These are phyloP conservation scores for Cinnamomum micranthum DNA, from an alignment of 164 flowering plant species.

Conservation along the genomic window DNA sequence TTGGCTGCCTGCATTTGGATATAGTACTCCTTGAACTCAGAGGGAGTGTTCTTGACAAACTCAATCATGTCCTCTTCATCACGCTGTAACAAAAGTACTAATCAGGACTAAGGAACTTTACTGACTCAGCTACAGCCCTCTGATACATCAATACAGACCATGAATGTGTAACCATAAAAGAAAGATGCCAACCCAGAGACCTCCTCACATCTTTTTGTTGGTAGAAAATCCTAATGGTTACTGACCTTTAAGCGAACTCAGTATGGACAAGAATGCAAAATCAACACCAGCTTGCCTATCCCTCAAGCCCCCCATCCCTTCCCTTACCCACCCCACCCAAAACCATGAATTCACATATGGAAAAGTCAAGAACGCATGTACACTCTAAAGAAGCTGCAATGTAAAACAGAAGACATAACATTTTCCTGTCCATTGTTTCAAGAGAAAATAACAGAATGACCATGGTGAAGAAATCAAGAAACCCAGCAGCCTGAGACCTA, in stretches of 20 bases:
- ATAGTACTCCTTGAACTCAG: conserved; percentile 90
- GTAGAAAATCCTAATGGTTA: neutral
- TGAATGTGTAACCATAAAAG: neutral
- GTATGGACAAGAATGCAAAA: neutral
- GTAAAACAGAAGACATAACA: neutral
- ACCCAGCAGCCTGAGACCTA: no score
- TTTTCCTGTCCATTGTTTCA: neutral
- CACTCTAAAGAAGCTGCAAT: neutral
- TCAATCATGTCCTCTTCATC: conserved; percentile 87
- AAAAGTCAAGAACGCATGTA: neutral
- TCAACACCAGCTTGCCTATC: neutral
- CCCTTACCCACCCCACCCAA: neutral
- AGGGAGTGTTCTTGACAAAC: conserved; percentile 69
- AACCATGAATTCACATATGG: neutral
- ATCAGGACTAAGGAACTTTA: neutral
- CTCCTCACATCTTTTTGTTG: no score
- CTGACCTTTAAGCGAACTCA: neutral
- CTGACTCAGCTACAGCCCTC: neutral
- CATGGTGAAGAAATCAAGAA: no score
- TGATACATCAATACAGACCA: neutral
- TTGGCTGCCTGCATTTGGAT: conserved; percentile 96
- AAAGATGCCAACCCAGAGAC: neutral
- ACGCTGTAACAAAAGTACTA: conserved; percentile 46
- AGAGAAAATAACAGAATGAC: neutral
- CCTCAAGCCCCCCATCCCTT: neutral